These are phyloP conservation scores for Quercus gilva DNA, from an alignment of 306 rosid genomes.

Conservation along the genomic window DNA sequence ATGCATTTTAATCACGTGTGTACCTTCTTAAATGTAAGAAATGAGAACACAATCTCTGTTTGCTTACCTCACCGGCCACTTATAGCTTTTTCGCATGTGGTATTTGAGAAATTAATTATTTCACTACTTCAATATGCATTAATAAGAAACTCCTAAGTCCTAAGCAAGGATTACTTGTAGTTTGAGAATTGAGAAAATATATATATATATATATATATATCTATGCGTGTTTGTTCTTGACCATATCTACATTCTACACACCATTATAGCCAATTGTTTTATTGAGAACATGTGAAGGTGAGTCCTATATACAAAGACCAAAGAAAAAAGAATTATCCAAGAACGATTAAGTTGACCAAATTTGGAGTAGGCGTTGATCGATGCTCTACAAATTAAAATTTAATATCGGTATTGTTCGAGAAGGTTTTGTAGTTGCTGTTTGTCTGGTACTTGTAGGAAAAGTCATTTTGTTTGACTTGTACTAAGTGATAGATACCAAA, in stretches of 20 bases:
- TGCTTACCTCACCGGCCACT: not conserved
- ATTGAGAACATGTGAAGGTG: not conserved
- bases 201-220: too few species aligned
- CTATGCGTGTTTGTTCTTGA: too few species aligned
- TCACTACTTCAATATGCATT: too few species aligned
- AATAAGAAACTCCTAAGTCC: too few species aligned
- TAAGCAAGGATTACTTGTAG: too few species aligned
- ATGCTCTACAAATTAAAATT: not conserved
- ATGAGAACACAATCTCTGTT: conserved; percentile 19
- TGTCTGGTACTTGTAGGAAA: too few species aligned
- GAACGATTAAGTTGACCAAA: not conserved
- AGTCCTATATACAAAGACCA: too few species aligned
- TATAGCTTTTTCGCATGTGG: conserved; percentile 1
- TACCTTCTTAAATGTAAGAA: not conserved
- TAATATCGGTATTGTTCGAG: not conserved
- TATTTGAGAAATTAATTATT: not conserved
- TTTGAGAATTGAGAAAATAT: too few species aligned
- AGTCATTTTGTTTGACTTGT: too few species aligned
- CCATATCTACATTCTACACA: too few species aligned
- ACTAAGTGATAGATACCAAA: too few species aligned
- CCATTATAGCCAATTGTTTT: not conserved
- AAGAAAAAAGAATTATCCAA: not conserved
- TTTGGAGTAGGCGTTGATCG: not conserved
- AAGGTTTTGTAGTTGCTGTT: too few species aligned
- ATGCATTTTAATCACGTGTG: not conserved